A percentile compares a stretch with the other conserved stretches of the same genome.
Conservation (phyloP, 306 rosid species). For the Sechiopsis laciniata region DNA sequence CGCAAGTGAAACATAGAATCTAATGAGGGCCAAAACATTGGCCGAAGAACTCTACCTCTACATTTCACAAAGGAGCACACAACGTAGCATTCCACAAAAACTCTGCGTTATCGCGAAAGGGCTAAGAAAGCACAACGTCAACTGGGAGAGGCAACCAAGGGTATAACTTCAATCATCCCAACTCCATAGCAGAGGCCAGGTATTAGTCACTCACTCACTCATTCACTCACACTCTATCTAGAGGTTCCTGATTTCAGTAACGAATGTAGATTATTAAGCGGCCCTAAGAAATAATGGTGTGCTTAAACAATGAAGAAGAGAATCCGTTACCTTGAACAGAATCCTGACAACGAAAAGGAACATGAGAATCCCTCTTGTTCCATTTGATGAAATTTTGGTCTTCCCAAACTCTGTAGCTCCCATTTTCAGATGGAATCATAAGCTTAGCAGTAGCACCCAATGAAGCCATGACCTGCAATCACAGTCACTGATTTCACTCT, state of each 20-base stretch:
- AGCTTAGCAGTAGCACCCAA: conserved; percentile 45
- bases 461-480: conserved; percentile 33
- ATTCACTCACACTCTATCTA: background rate
- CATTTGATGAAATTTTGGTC: conserved; percentile 86
- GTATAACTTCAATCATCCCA: background rate
- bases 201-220: background rate
- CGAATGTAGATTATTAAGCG: background rate
- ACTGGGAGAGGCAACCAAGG: background rate
- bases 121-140: background rate
- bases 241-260: background rate
- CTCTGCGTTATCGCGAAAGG: no score
- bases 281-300: no score
- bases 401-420: conserved; percentile 64
- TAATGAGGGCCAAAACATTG: no score
- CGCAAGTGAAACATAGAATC: no score
- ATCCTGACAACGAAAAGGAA: conserved; percentile 75
- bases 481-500: background rate
- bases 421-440: conserved; percentile 39
- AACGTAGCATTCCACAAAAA: no score
- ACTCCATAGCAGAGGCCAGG: background rate
- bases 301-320: background rate
- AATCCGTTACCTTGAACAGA: conserved; percentile 68
- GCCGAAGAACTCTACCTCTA: no score
- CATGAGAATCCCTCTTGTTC: conserved; percentile 84
- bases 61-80: no score